A percentile compares a stretch with the other conserved stretches of the same genome.
Conservation (phyloP, 2,329 filamentous ascomycete genomes). For the Arthroderma sp. region DNA sequence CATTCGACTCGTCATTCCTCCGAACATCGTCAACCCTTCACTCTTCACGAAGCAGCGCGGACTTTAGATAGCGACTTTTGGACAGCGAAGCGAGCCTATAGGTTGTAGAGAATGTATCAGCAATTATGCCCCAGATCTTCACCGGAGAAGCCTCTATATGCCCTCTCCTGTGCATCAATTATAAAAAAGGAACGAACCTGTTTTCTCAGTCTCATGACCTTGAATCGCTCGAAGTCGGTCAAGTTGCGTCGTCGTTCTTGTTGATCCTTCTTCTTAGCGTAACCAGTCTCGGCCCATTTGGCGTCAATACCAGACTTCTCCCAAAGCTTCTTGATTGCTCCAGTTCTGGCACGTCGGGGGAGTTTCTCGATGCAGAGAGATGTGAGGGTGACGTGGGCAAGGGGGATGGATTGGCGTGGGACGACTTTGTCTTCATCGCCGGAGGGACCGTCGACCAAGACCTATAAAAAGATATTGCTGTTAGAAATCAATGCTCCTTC, state of each 20-base stretch:
- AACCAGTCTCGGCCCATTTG: constrained; percentile 85
- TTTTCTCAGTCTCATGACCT: constrained; percentile 99
- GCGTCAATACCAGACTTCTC: constrained; percentile 79
- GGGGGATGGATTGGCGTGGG: constrained; percentile 72
- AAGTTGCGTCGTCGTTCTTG: constrained; percentile 76
- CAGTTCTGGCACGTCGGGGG: constrained; percentile 70
- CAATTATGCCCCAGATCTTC: neutral
- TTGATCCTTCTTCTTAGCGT: constrained; percentile 86
- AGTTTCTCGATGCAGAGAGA: constrained; percentile 77
- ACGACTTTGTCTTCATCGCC: constrained; percentile 66
- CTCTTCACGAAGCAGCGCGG: constrained; percentile 54
- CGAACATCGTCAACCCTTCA: constrained; percentile 32
- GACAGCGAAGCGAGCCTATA: constrained; percentile 78
- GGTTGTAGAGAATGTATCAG: neutral
- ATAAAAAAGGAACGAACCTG: constrained; percentile 51
- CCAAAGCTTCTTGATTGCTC: constrained; percentile 77
- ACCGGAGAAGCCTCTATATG: neutral
- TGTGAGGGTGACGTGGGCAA: constrained; percentile 77
- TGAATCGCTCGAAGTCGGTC: constrained; percentile 99
- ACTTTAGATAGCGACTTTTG: constrained; percentile 92
- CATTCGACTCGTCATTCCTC: constrained; percentile 27
- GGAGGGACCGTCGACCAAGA: constrained; percentile 89
- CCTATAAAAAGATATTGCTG: constrained; percentile 43
- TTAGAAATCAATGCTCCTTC: neutral
- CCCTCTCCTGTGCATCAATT: neutral